phyloP scores from a whole-genome alignment of 768 basidiomycete genomes.

The Russula sp. region DNA sequence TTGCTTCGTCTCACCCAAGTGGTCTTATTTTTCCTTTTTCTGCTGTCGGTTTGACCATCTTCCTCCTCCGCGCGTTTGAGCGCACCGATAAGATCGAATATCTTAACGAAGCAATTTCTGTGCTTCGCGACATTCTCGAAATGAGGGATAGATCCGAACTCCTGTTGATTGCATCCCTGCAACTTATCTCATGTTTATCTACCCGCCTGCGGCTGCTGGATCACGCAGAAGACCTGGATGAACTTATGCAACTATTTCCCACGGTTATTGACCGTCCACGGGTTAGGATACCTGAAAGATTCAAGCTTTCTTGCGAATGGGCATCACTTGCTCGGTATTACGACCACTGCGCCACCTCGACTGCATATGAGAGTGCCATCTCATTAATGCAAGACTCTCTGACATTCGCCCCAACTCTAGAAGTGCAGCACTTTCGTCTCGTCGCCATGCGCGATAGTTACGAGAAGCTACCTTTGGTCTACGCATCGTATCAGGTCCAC shows the following conservation, averaged over 20 bases:
- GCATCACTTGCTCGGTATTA: neutral
- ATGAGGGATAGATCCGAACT: neutral
- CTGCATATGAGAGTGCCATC: neutral
- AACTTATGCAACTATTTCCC: neutral
- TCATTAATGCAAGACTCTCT: neutral
- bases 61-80: neutral
- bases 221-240: neutral
- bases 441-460: neutral
- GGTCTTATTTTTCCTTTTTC: neutral
- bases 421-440: neutral
- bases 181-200: neutral
- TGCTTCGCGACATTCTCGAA: neutral
- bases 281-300: neutral
- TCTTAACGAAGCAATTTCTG: neutral
- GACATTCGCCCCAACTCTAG: neutral
- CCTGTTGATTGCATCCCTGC: neutral
- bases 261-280: neutral
- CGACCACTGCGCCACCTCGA: neutral
- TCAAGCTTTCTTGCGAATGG: neutral
- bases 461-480: neutral
- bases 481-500: neutral
- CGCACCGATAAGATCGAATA: neutral
- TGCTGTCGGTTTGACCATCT: neutral
- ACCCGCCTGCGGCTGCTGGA: neutral
- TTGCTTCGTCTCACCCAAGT: neutral